Evolutionary conservation across 192 early-diverging fungal species (phyloP).

Genomic region (Coemansia sp.): DNA sequence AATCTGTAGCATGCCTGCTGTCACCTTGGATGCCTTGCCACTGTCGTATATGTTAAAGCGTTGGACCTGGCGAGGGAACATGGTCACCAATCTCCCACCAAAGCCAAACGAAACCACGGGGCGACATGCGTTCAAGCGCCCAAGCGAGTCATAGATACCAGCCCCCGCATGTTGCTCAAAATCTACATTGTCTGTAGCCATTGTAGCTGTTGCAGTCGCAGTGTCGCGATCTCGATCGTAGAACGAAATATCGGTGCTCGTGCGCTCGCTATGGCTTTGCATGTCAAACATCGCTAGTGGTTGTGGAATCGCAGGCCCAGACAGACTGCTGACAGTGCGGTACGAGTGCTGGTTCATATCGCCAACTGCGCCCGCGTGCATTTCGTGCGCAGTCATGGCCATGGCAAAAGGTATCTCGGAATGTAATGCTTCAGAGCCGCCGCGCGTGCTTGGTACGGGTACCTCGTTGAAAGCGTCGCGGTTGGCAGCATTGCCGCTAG

Average conservation of each 20-base stretch:
- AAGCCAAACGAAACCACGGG: conserved; percentile 72
- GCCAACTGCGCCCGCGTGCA: not conserved
- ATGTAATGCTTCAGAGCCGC: not conserved
- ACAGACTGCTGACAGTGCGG: conserved; percentile 11
- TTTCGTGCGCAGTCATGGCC: not conserved
- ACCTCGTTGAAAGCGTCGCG: not conserved
- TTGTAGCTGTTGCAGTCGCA: not conserved
- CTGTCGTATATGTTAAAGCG: conserved; percentile 46
- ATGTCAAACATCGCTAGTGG: conserved; percentile 11
- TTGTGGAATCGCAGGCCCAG: not conserved
- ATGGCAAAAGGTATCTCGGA: too few species aligned
- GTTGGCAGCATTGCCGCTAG: not conserved
- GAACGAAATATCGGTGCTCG: conserved; percentile 19
- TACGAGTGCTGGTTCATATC: not conserved
- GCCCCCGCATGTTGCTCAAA: not conserved
- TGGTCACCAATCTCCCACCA: conserved; percentile 64
- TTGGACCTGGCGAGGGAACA: conserved; percentile 63
- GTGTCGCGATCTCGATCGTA: conserved; percentile 7
- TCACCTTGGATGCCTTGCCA: conserved; percentile 39
- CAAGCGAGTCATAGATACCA: conserved; percentile 15
- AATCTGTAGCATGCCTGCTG: conserved; percentile 54
- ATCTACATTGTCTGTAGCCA: not conserved
- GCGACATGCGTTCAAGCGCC: conserved; percentile 28
- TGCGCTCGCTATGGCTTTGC: conserved; percentile 17
- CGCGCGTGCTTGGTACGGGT: not conserved